Evolutionary conservation across 352 stramenopile genomes (phyloP).

Genomic region (Elongisporangium anandrum): DNA sequence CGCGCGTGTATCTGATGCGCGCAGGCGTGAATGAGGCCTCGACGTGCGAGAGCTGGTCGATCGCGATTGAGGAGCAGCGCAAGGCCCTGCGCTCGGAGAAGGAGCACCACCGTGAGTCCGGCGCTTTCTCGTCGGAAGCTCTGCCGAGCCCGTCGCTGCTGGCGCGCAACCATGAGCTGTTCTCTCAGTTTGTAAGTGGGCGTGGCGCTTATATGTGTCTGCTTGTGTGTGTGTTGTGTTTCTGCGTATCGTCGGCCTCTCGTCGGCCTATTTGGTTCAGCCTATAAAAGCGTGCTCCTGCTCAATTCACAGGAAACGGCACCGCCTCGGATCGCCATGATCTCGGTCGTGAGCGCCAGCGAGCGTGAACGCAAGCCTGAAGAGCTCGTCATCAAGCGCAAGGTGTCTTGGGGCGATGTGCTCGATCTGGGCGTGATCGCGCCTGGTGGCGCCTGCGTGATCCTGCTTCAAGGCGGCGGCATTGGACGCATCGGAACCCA

Average conservation of each 20-base stretch:
- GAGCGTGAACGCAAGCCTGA: constrained; percentile 54
- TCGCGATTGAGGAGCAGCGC: constrained; percentile 79
- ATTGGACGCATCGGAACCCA: constrained; percentile 76
- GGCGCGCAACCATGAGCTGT: constrained; percentile 73
- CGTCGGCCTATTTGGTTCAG: constrained; percentile 20
- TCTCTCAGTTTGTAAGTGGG: constrained; percentile 74
- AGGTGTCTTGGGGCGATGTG: constrained; percentile 60
- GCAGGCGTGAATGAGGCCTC: constrained; percentile 57
- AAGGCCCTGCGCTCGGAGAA: constrained; percentile 56
- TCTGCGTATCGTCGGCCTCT: constrained; percentile 9
- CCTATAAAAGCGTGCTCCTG: constrained; percentile 77
- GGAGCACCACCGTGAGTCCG: constrained; percentile 45
- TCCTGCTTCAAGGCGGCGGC: constrained; percentile 68
- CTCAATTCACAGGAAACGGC: constrained; percentile 62
- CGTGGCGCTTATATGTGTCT: constrained; percentile 3
- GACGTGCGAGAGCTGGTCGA: constrained; percentile 82
- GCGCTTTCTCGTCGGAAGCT: constrained; percentile 27
- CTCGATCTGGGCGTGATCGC: constrained; percentile 74
- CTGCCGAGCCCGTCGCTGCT: constrained; percentile 68
- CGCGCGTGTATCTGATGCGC: constrained; percentile 77
- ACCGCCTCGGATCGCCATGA: constrained; percentile 66
- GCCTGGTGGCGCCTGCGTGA: constrained; percentile 72
- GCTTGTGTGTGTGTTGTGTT: constrained; percentile 14
- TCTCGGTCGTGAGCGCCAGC: constrained; percentile 63
- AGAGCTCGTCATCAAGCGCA: constrained; percentile 69